A percentile compares a stretch with the other conserved stretches of the same genome.
These are phyloP conservation scores for Suhomyces yuchorum DNA, from an alignment of 1,139 yeast genomes.

Conservation along the genomic window DNA sequence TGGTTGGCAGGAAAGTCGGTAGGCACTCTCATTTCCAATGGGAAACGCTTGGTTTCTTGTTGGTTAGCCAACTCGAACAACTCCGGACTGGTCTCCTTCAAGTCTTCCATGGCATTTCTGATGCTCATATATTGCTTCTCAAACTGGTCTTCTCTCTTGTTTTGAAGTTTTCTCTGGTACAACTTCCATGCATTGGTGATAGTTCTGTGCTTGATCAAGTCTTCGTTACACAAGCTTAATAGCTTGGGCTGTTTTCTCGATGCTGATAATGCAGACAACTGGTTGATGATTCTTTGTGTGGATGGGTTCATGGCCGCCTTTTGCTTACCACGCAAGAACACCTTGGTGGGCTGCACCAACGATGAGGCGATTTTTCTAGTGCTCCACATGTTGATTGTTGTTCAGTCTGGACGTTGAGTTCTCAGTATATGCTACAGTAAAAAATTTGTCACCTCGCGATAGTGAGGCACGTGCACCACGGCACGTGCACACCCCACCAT, in stretches of 20 bases:
- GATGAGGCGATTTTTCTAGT: slow-evolving; percentile 2
- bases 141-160: slow-evolving; percentile 48
- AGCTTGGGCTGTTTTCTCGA: slow-evolving; percentile 85
- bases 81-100: slow-evolving; percentile 50
- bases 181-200: slow-evolving; percentile 83
- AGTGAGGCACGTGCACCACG: slow-evolving; percentile 1
- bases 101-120: slow-evolving; percentile 71
- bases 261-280: slow-evolving; percentile 83
- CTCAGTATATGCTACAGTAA: background rate
- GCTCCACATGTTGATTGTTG: slow-evolving; percentile 4
- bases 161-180: slow-evolving; percentile 53
- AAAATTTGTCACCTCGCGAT: slow-evolving; percentile 10
- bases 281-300: slow-evolving; percentile 68
- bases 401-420: background rate
- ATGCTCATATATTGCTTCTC: slow-evolving; percentile 68
- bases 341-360: slow-evolving; percentile 13
- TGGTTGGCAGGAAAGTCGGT: slow-evolving; percentile 88
- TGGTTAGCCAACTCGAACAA: slow-evolving; percentile 55
- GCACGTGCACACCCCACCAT: no score
- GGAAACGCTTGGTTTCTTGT: slow-evolving; percentile 57
- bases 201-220: slow-evolving; percentile 79
- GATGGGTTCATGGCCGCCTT: slow-evolving; percentile 48
- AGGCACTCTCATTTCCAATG: slow-evolving; percentile 82
- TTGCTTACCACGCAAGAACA: slow-evolving; percentile 42
- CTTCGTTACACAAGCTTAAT: slow-evolving; percentile 76